phyloP scores from a whole-genome alignment of 202 grass and related monocot genomes.

The Dendrocalamus latiflorus region DNA sequence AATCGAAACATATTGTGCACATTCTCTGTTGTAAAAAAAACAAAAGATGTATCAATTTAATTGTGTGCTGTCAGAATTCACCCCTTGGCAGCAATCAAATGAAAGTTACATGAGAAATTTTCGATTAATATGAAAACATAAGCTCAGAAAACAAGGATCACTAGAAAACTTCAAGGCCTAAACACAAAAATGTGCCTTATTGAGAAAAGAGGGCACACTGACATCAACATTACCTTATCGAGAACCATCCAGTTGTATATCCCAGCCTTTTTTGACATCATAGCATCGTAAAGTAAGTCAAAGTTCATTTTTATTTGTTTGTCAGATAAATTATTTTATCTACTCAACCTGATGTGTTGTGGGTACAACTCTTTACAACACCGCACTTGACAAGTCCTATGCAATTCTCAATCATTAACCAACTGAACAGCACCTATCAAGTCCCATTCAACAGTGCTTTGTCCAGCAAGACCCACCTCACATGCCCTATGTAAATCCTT shows the following conservation, averaged over 20 bases:
- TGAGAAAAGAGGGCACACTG: background rate
- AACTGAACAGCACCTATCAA: background rate
- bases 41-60: conserved; percentile 25
- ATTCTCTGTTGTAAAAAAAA: conserved; percentile 60
- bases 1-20: conserved; percentile 81
- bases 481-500: background rate
- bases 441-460: background rate
- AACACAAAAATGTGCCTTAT: background rate
- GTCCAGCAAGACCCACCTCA: background rate
- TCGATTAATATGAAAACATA: background rate
- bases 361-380: background rate
- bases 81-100: background rate
- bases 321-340: background rate
- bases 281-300: background rate
- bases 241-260: background rate
- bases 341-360: background rate
- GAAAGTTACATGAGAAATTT: background rate
- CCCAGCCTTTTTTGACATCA: background rate
- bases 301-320: background rate
- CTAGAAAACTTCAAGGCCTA: background rate
- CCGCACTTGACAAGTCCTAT: background rate
- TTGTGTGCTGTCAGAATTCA: background rate
- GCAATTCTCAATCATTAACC: background rate
- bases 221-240: background rate
- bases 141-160: background rate